Conservation (phyloP, 2,329 filamentous ascomycete species). For the Venturia pyrina region DNA sequence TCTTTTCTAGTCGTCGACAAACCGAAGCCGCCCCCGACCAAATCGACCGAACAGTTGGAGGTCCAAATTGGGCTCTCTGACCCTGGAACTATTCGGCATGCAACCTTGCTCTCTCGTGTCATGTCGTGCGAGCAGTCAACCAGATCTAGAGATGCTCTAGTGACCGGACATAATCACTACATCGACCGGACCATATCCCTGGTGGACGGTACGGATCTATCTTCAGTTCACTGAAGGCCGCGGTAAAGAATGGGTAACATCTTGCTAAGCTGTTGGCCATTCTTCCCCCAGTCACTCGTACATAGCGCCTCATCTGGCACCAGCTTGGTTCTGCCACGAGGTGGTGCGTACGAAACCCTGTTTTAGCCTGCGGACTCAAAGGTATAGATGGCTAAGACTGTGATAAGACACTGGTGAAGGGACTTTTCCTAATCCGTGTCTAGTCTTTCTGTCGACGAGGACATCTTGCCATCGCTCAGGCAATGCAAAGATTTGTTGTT, state of each 20-base stretch:
- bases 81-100: not conserved
- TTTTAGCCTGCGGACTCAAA: not conserved
- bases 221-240: no score
- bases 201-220: not conserved
- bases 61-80: not conserved
- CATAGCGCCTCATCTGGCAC: not conserved
- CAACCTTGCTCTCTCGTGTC: not conserved
- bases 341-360: not conserved
- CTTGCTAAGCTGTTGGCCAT: not conserved
- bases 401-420: not conserved
- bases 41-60: not conserved
- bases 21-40: not conserved
- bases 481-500: not conserved
- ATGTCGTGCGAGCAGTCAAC: constrained; percentile 3
- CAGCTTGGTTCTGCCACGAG: constrained; percentile 1
- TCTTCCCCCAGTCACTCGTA: not conserved
- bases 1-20: not conserved
- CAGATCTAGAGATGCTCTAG: not conserved
- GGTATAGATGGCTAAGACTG: not conserved
- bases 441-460: not conserved
- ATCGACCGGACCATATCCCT: not conserved
- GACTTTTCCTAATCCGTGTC: not conserved
- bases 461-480: not conserved
- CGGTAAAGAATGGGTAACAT: no score
- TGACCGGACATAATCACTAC: not conserved